Conservation (phyloP, 2,329 filamentous ascomycete species). For the Trichoderma pleuroti region DNA sequence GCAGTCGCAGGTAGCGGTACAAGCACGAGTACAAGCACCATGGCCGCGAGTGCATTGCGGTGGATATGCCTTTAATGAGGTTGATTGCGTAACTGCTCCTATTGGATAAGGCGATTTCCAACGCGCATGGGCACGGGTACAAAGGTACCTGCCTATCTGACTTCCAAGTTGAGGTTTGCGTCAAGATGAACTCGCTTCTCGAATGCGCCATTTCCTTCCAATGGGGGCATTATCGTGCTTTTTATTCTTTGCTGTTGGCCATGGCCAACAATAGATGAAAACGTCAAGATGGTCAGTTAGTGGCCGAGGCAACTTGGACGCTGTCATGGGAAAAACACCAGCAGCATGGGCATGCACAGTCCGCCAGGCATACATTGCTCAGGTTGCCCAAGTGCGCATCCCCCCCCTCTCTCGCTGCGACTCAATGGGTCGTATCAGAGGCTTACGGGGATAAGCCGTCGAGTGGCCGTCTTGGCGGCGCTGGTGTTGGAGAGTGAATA, state of each 20-base stretch:
- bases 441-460: background rate
- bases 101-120: background rate
- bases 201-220: conserved; percentile 14
- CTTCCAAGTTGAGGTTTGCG: background rate
- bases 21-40: background rate
- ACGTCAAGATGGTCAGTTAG: background rate
- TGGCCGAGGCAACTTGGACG: background rate
- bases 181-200: conserved; percentile 14
- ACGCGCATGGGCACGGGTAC: background rate
- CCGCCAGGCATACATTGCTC: background rate
- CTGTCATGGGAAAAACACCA: background rate
- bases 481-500: background rate
- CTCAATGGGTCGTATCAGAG: background rate
- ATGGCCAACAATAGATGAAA: background rate
- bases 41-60: conserved; percentile 2
- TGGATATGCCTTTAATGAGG: conserved; percentile 17
- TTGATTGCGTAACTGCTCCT: background rate
- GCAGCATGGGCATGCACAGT: background rate
- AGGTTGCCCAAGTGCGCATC: background rate
- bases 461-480: background rate
- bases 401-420: background rate
- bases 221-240: background rate
- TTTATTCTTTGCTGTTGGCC: background rate
- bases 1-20: background rate
- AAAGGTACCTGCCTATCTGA: background rate